Percentiles rank a stretch among this genome's conserved stretches.
These are phyloP conservation scores for Lasiodiplodia hormozganensis DNA, from an alignment of 2,329 filamentous ascomycete genomes.

Conservation along the genomic window DNA sequence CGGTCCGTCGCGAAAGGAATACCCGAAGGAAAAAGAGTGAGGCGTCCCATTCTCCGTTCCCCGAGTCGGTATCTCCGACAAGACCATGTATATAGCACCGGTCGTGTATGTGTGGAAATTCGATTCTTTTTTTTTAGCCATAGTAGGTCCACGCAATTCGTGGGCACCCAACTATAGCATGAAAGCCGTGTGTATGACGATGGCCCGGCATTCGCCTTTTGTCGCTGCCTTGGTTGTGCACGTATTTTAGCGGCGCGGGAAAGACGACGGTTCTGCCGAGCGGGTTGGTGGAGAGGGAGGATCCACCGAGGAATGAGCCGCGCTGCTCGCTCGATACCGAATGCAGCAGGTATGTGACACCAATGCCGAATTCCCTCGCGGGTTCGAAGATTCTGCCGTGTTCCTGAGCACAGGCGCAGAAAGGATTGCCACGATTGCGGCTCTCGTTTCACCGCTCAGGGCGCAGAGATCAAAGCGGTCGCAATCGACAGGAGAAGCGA, in stretches of 20 bases:
- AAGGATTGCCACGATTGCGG: not conserved
- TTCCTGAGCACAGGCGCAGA: not conserved
- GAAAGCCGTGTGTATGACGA: not conserved
- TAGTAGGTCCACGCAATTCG: not conserved
- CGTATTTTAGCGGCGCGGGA: not conserved
- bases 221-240: not conserved
- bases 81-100: constrained; percentile 4
- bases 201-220: not conserved
- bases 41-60: not conserved
- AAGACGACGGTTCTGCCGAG: not conserved
- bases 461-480: not conserved
- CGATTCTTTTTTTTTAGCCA: not conserved
- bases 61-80: constrained; percentile 6
- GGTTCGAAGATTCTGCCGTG: not conserved
- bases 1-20: not conserved
- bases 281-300: not conserved
- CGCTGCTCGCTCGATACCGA: not conserved
- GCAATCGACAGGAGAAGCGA: constrained; percentile 20
- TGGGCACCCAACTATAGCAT: not conserved
- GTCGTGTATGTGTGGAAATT: not conserved
- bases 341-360: not conserved
- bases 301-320: constrained; percentile 11
- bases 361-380: not conserved
- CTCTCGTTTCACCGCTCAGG: constrained; percentile 11
- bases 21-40: not conserved